These are phyloP conservation scores for Polychytrium aggregatum DNA, from an alignment of 192 early-diverging fungal species.

Conservation along the genomic window DNA sequence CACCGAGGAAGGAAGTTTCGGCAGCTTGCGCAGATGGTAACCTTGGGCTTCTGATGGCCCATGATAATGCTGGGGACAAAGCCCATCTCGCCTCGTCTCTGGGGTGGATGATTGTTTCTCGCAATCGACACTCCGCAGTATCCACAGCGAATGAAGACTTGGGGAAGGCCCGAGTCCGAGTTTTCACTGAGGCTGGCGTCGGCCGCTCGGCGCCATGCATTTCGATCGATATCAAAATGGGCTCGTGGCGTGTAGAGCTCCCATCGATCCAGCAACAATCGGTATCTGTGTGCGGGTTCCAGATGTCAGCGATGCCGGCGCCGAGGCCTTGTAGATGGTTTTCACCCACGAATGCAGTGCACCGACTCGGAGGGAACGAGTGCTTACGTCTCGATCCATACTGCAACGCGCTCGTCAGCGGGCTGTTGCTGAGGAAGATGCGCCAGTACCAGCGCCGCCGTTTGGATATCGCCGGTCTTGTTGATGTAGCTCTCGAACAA, in stretches of 20 bases:
- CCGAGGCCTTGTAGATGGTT: background rate
- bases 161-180: constrained; percentile 31
- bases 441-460: constrained; percentile 58
- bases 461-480: constrained; percentile 83
- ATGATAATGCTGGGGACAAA: background rate
- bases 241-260: constrained; percentile 77
- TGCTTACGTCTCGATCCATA: constrained; percentile 62
- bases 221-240: constrained; percentile 74
- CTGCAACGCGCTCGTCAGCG: constrained; percentile 43
- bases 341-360: background rate
- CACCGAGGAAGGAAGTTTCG: constrained; percentile 21
- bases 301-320: background rate
- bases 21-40: constrained; percentile 31
- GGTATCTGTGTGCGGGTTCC: constrained; percentile 44
- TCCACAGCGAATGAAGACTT: constrained; percentile 78
- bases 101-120: background rate
- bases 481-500: constrained; percentile 75
- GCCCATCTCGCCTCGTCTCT: background rate
- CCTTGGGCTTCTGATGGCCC: constrained; percentile 14
- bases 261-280: constrained; percentile 75
- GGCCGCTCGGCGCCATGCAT: constrained; percentile 6
- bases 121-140: constrained; percentile 59
- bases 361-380: background rate
- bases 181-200: constrained; percentile 9
- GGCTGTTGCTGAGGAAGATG: constrained; percentile 50